Evolutionary conservation across 2,329 filamentous ascomycete genomes (phyloP), one percentile per base, ranked within the genome.

Genomic region (Colletotrichum gigasporum): DNA sequence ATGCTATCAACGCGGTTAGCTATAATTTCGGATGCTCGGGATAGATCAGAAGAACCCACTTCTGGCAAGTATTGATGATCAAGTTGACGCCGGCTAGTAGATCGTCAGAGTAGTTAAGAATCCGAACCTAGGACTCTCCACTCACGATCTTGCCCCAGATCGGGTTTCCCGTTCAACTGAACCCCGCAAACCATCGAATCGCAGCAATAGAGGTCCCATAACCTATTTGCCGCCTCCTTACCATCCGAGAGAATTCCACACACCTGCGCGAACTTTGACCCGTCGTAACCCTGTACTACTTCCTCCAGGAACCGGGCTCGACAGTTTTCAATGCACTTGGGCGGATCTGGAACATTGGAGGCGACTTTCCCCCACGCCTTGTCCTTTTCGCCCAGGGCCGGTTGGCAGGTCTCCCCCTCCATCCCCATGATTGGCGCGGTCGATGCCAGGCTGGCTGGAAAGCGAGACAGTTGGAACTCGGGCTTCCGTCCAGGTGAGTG

Each of bases 181-280:
- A 86, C 82, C 26, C 84, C 84, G 69, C 84, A 87, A 50, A 77
- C 76, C 52, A 76, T 78, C 50, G 79, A 76, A 69, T 86, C 83
- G 71, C 85, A 86, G 71, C 83, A 83, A 70, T 87, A 87, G 20
- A 86, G 73, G 39, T 74, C 70, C 76, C 78, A 80, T 10, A 86
- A 75, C n/a, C 65, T 62, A 24, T 70, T 69, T 52, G 71, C 69
- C 30, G 72, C 67, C 20, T 64, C 56, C 7, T 62, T 54, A 18
- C 52, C 69, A 70, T 72, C 63, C 67, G 72, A 67, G 4, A 79
- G 71, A 5, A 64, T 65, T 63, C 73, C 65, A 67, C 80, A 82
- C 34, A 72, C 71, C 9, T 68, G 60, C 8, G 64, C 51, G 65
- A 78, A 74, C 22, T 34, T 62, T 60, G 74, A 74, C 66, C 75